Percentiles rank a stretch among this genome's conserved stretches.
Conservation (phyloP, 2,329 filamentous ascomycete genomes). For the Graphiopsis chlorocephala region DNA sequence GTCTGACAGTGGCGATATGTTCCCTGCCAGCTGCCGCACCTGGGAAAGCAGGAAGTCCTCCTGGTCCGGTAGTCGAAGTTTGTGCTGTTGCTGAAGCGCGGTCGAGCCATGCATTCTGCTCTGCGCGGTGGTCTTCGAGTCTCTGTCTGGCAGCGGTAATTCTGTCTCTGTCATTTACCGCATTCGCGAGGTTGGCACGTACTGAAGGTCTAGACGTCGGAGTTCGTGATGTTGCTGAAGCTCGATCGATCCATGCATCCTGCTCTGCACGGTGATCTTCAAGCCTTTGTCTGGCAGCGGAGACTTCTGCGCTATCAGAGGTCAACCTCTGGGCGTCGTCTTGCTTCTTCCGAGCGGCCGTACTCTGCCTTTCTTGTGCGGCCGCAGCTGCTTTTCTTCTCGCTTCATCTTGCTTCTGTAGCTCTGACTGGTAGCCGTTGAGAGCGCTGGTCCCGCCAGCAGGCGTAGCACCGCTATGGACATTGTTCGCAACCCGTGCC, state of each 20-base stretch:
- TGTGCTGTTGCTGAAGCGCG: background rate
- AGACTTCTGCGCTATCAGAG: too few relatives aligned
- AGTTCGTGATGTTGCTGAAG: background rate
- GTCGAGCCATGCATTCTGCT: background rate
- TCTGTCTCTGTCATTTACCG: too few relatives aligned
- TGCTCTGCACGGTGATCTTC: background rate
- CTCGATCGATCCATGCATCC: background rate
- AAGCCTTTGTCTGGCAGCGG: background rate
- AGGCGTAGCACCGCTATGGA: background rate
- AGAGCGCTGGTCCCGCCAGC: background rate
- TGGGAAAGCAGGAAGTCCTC: background rate
- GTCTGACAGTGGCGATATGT: background rate
- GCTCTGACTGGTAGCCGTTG: background rate
- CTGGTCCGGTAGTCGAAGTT: background rate
- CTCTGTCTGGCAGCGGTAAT: background rate
- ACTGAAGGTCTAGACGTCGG: too few relatives aligned
- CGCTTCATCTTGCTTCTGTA: background rate
- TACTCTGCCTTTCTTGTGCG: background rate
- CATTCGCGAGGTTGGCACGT: too few relatives aligned
- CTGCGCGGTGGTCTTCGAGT: background rate
- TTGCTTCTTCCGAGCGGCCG: background rate
- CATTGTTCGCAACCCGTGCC: background rate
- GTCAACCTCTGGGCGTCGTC: too few relatives aligned
- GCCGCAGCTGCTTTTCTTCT: background rate
- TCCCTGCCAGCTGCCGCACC: background rate